Base-by-base conservation (phyloP, 2,329 filamentous ascomycete species). In the Trichophyton mentagrophytes region DNA sequence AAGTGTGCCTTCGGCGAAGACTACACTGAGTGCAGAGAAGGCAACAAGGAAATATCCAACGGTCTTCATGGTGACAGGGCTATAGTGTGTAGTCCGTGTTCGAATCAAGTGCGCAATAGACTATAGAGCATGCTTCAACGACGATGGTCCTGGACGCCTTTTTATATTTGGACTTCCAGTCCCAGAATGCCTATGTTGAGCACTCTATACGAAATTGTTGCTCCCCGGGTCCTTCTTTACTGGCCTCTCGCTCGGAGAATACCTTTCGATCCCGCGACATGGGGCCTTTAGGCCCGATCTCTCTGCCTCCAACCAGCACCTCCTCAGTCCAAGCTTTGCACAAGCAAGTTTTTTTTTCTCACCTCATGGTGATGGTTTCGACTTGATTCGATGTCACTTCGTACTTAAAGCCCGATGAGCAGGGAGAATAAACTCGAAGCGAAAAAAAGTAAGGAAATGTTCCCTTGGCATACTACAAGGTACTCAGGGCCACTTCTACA, bases 1-100 rank as follows among this genome's bases (percentile, higher is more conserved):
- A 0, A 67, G 67, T n/a, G 67, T 64, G 33, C 68, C 63, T 30
- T 62, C 49, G 65, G 49, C 13, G 57, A 66, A 51, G 17, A 51
- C 56, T 25, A 57, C 20, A 49, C 58, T 51, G 15, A 51, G 33
- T 11, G 62, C 38, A 49, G 62, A 60, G 20, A 65, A n/a, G 9
- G 60, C 60, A 17, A 40, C 3, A n/a, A 60, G 56, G n/a, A 46
- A 6, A 44, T 13, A 44, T 44, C 38, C 38, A 20, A 17, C 2
- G 42, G 22, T 20, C 56, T 46, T 42, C 56, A 58, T 58, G 13
- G 15, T 44, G 9, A 15, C 22, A 30, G 20, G 27, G 42, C 2
- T 17, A 25, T 30, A 3, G 33, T 7, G 56, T 38, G 20, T 25
- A 17, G 38, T 42, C 27, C 20, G 22, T 44, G 38, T 27, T 15